These are phyloP conservation scores for Fomitopsis pinicola DNA, from an alignment of 1,284 basidiomycete species.

Conservation along the genomic window DNA sequence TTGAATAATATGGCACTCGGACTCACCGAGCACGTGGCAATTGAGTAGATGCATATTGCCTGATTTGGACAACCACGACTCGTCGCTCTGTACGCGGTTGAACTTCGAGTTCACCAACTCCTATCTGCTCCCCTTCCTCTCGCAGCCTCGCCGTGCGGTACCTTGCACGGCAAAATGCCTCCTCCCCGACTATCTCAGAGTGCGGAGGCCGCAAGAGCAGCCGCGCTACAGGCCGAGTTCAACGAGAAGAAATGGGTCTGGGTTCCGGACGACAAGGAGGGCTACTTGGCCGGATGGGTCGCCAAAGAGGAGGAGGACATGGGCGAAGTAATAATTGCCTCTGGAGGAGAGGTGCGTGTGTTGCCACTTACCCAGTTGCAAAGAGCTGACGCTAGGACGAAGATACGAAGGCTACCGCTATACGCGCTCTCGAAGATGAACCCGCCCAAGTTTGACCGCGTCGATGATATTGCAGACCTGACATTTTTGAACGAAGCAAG, in stretches of 20 bases:
- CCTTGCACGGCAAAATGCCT: conserved; percentile 35
- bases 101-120: background rate
- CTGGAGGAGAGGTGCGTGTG: conserved; percentile 66
- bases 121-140: background rate
- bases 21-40: too few species aligned
- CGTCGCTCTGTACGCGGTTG: background rate
- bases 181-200: conserved; percentile 53
- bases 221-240: conserved; percentile 91
- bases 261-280: conserved; percentile 87
- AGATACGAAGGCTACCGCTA: conserved; percentile 74
- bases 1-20: too few species aligned
- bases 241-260: conserved; percentile 98
- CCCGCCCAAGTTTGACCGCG: conserved; percentile 97
- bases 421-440: conserved; percentile 93
- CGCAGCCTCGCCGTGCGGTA: background rate
- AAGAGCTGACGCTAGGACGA: background rate
- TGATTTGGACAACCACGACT: background rate
- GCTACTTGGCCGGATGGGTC: conserved; percentile 90
- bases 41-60: background rate
- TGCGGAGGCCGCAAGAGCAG: conserved; percentile 70
- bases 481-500: conserved; percentile 98
- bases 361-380: background rate
- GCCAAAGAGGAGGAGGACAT: conserved; percentile 78
- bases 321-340: conserved; percentile 76
- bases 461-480: conserved; percentile 97